Conservation (phyloP, 345 rosid genomes). For the Hirschfeldia incana region DNA sequence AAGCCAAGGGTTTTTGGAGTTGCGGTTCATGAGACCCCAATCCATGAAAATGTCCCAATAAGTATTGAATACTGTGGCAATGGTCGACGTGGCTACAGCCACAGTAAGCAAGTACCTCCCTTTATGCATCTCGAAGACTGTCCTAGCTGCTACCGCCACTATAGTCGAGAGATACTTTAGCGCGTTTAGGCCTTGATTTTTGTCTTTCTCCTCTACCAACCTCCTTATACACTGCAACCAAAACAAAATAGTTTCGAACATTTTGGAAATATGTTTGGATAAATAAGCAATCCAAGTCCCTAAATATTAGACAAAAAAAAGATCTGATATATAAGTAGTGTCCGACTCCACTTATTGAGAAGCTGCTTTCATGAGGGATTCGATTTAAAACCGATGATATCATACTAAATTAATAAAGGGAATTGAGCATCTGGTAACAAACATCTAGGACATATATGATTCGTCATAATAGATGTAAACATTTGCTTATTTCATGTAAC, state of each 20-base stretch:
- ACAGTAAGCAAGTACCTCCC: conserved; percentile 45
- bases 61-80: conserved; percentile 53
- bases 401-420: not conserved
- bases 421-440: not conserved
- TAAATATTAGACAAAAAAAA: not conserved
- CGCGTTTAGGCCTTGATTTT: conserved; percentile 45
- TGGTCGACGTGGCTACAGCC: conserved; percentile 52
- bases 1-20: conserved; percentile 72
- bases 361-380: not conserved
- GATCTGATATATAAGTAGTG: not conserved
- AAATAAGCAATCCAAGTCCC: not conserved
- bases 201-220: conserved; percentile 57
- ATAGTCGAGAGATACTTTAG: conserved; percentile 66
- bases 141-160: conserved; percentile 53
- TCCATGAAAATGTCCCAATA: conserved; percentile 78
- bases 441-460: not conserved
- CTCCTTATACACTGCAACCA: conserved; percentile 59
- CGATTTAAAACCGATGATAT: not conserved
- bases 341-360: not conserved
- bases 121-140: conserved; percentile 38
- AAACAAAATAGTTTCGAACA: not conserved
- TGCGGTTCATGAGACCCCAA: conserved; percentile 70
- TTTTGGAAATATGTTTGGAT: not conserved
- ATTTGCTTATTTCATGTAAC: not conserved
- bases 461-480: not conserved